These are phyloP conservation scores for Colletotrichum sublineola DNA, from an alignment of 2,329 filamentous ascomycete genomes.

Conservation along the genomic window DNA sequence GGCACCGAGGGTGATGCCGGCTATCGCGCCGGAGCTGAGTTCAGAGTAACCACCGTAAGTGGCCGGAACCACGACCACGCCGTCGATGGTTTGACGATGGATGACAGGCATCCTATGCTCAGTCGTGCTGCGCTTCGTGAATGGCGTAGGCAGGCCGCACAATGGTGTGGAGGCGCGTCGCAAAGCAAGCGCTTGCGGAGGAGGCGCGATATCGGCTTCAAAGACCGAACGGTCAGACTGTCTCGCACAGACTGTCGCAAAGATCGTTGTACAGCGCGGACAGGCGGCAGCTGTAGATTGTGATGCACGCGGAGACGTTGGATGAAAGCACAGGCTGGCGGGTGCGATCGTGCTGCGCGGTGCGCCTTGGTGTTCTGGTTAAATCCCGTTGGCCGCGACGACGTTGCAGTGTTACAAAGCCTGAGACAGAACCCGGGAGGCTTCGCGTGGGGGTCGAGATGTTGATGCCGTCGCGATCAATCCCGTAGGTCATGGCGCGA, in stretches of 20 bases:
- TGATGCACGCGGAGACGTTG: conserved; percentile 14
- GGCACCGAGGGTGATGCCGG: conserved; percentile 60
- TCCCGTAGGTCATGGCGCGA: background rate
- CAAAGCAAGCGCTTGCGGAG: conserved; percentile 11
- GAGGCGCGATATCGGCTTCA: conserved; percentile 1
- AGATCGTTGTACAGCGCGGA: conserved; percentile 4
- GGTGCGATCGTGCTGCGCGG: conserved; percentile 10
- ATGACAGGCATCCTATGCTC: conserved; percentile 32
- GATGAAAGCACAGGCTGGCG: conserved; percentile 12
- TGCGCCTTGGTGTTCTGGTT: conserved; percentile 15
- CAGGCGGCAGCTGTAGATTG: background rate
- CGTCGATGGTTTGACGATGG: conserved; percentile 36
- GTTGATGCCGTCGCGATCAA: background rate
- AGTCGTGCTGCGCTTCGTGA: background rate
- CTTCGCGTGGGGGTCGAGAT: conserved; percentile 16
- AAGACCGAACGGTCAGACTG: conserved; percentile 4
- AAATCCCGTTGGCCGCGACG: conserved; percentile 17
- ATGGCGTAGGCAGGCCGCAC: conserved; percentile 8
- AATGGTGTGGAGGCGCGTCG: conserved; percentile 10
- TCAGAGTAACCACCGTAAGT: conserved; percentile 52
- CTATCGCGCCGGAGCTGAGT: conserved; percentile 57
- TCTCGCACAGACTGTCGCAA: conserved; percentile 22
- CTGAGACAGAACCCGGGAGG: conserved; percentile 17
- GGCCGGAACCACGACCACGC: conserved; percentile 52
- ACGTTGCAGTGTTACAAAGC: conserved; percentile 34